phyloP scores from a whole-genome alignment of 768 basidiomycete species.

The Russula sp. region DNA sequence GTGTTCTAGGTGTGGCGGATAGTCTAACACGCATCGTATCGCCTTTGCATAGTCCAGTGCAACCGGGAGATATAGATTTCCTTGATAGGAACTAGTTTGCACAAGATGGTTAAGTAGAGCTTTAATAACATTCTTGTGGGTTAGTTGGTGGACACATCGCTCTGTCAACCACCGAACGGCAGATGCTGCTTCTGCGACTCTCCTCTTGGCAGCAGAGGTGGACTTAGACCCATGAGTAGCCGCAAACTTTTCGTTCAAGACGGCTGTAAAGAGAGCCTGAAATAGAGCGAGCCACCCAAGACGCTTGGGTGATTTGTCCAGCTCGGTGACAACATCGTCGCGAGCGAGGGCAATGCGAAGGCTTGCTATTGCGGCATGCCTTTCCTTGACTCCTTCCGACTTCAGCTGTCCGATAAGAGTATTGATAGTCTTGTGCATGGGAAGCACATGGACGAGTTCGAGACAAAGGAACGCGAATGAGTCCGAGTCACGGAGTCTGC shows the following conservation, averaged over 20 bases:
- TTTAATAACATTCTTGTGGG: constrained; percentile 44
- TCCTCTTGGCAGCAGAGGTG: constrained; percentile 44
- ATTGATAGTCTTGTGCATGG: constrained; percentile 39
- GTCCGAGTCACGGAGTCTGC: too few species aligned
- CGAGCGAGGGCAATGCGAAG: constrained; percentile 49
- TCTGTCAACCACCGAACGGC: constrained; percentile 71
- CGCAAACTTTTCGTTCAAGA: constrained; percentile 54
- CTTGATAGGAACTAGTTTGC: constrained; percentile 49
- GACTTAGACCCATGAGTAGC: constrained; percentile 34
- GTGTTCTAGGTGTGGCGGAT: constrained; percentile 74
- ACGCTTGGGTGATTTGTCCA: constrained; percentile 36
- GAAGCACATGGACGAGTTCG: constrained; percentile 8
- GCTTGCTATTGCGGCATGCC: constrained; percentile 54
- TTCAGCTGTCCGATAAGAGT: constrained; percentile 46
- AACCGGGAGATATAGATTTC: constrained; percentile 52
- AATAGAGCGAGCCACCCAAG: constrained; percentile 61
- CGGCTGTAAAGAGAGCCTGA: constrained; percentile 63
- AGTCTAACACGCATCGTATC: constrained; percentile 56
- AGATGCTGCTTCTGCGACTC: constrained; percentile 61
- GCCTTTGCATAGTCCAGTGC: constrained; percentile 80
- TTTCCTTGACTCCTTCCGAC: constrained; percentile 62
- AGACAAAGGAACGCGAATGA: background rate
- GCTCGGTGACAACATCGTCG: constrained; percentile 38
- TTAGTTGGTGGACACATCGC: constrained; percentile 49
- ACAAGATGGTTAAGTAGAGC: constrained; percentile 60